Conservation (phyloP, 2,329 filamentous ascomycete species). For the Penicillium sp. region DNA sequence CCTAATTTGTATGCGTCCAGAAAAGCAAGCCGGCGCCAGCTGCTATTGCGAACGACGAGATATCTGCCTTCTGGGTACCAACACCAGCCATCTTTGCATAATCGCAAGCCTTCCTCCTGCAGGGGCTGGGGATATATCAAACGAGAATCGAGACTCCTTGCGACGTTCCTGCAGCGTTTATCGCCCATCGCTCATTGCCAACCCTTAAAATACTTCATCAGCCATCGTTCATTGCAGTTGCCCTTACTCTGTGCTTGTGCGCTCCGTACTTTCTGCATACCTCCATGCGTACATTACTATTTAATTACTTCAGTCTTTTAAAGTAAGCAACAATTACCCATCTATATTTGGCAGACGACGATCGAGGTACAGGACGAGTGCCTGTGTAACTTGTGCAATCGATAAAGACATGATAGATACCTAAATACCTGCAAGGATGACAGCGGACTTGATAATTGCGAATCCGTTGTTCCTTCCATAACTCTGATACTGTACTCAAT, state of each 20-base stretch:
- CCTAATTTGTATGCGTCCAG: neutral
- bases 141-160: constrained; percentile 14
- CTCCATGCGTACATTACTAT: neutral
- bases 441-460: neutral
- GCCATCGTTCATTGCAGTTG: constrained; percentile 7
- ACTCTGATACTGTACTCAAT: constrained; percentile 5
- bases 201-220: neutral
- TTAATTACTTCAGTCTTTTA: neutral
- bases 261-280: constrained; percentile 5
- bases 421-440: constrained; percentile 11
- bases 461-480: neutral
- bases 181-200: neutral
- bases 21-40: neutral
- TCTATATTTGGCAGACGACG: constrained; percentile 5
- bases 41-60: neutral
- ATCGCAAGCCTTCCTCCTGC: constrained; percentile 6
- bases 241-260: constrained; percentile 20
- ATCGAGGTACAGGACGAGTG: neutral
- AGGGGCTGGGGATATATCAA: constrained; percentile 14
- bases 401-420: neutral
- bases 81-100: constrained; percentile 13
- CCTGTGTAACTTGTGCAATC: neutral
- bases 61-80: neutral
- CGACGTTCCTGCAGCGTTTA: constrained; percentile 17
- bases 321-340: neutral